A percentile compares a stretch with the other conserved stretches of the same genome.
These are phyloP conservation scores for Fusarium sterilihyphosum DNA, from an alignment of 2,329 filamentous ascomycete genomes.

Conservation along the genomic window DNA sequence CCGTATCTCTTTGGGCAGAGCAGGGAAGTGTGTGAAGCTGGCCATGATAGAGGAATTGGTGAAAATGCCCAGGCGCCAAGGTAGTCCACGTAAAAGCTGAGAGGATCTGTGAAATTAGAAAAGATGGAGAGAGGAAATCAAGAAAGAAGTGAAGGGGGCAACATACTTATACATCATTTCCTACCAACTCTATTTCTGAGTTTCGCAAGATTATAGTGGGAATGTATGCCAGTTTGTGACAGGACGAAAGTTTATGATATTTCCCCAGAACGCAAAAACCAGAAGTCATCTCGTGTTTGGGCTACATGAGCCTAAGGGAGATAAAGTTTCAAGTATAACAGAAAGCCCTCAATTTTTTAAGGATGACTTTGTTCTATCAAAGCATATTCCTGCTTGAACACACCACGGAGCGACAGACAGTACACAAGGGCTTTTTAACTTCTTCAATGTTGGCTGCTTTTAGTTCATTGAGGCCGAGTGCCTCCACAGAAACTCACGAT, in stretches of 20 bases:
- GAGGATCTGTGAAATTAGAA: not conserved
- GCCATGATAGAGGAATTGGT: not conserved
- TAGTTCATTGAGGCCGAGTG: too few species aligned
- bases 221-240: not conserved
- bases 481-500: fast-evolving
- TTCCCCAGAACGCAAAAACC: not conserved
- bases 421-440: not conserved
- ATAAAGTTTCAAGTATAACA: not conserved
- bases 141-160: too few species aligned
- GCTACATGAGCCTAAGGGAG: fast-evolving
- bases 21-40: not conserved
- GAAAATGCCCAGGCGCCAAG: fast-evolving
- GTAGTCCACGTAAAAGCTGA: too few species aligned
- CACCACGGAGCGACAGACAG: too few species aligned
- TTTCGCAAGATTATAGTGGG: too few species aligned
- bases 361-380: too few species aligned
- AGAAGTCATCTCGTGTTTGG: not conserved
- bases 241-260: not conserved
- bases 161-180: too few species aligned
- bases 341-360: too few species aligned
- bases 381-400: not conserved
- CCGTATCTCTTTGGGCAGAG: not conserved
- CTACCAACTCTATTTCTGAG: fast-evolving
- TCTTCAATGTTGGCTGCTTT: not conserved
- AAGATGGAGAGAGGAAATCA: not conserved